A percentile compares a stretch with the other conserved stretches of the same genome.
Evolutionary conservation across 805 yeast species (phyloP).

Genomic region (Monosporozyma yasuniensis): DNA sequence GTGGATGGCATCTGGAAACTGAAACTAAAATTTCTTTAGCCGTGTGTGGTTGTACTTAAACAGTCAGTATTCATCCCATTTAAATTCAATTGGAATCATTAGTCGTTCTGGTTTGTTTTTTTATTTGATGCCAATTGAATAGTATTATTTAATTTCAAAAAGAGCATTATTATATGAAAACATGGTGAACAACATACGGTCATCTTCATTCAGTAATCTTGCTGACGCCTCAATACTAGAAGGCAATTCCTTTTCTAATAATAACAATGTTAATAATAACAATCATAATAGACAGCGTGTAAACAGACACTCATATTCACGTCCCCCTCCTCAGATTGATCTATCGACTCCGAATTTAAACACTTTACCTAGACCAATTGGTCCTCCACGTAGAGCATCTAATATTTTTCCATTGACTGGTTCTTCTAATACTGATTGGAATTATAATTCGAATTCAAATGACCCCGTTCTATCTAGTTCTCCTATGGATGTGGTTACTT

Average conservation of each 20-base stretch:
- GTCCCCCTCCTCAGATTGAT: not conserved
- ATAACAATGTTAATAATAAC: not conserved
- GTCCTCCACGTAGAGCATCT: not conserved
- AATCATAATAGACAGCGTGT: not conserved
- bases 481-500: not conserved
- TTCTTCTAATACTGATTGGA: not conserved
- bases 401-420: not conserved
- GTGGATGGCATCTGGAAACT: not conserved
- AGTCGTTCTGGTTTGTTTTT: too few species aligned
- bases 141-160: not conserved
- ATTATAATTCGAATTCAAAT: not conserved
- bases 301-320: not conserved
- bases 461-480: not conserved
- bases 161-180: not conserved
- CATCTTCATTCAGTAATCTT: not conserved
- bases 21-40: not conserved
- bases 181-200: not conserved
- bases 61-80: not conserved
- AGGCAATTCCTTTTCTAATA: too few species aligned
- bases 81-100: not conserved
- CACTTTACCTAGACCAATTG: not conserved
- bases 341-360: not conserved
- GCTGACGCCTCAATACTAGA: not conserved
- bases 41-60: not conserved
- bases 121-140: not conserved